phyloP scores from a whole-genome alignment of 495 filamentous ascomycete genomes.

The Sporormia fimetaria region DNA sequence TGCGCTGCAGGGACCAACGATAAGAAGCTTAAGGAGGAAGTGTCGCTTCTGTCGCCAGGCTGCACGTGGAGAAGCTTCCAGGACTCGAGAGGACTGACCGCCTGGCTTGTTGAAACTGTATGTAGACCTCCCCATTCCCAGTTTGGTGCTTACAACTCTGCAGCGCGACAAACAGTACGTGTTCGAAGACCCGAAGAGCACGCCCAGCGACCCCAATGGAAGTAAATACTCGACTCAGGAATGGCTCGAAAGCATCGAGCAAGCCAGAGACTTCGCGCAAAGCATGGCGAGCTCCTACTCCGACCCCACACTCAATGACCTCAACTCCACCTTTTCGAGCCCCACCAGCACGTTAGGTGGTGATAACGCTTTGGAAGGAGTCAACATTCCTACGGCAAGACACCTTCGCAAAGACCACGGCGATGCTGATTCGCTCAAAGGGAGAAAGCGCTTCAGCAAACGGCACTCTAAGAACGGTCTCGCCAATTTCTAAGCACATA shows the following conservation, averaged over 20 bases:
- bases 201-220: conserved; percentile 32
- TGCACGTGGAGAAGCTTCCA: conserved; percentile 65
- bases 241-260: conserved; percentile 77
- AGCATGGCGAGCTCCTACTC: conserved; percentile 54
- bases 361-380: conserved; percentile 33
- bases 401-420: conserved; percentile 31
- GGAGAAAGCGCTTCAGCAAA: conserved; percentile 75
- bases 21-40: conserved; percentile 86
- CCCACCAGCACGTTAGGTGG: conserved; percentile 60
- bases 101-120: conserved; percentile 93
- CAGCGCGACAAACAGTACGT: conserved; percentile 83
- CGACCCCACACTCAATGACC: conserved; percentile 60
- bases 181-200: conserved; percentile 79
- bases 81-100: conserved; percentile 70
- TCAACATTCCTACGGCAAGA: conserved; percentile 39
- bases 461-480: conserved; percentile 83
- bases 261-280: conserved; percentile 71
- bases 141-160: conserved; percentile 14
- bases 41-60: conserved; percentile 62
- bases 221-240: conserved; percentile 55
- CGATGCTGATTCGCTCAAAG: conserved; percentile 47
- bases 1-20: conserved; percentile 90
- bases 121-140: conserved; percentile 29
- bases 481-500: conserved; percentile 34
- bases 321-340: conserved; percentile 60